These are phyloP conservation scores for Yamadazyma blattariae DNA, from an alignment of 1,139 yeast genomes.

Conservation along the genomic window DNA sequence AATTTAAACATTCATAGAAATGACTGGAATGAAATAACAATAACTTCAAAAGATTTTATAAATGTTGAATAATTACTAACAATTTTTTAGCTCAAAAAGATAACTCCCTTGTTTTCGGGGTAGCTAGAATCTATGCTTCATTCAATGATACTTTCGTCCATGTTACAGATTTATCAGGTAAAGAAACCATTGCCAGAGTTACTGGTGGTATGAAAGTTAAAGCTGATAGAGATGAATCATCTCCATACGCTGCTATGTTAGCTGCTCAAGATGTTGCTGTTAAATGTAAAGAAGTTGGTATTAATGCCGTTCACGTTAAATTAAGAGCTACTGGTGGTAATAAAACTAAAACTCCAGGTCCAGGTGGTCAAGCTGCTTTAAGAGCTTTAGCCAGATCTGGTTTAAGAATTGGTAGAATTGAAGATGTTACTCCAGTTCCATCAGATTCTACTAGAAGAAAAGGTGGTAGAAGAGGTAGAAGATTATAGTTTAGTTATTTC, in stretches of 20 bases:
- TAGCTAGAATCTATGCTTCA: conserved; percentile 99
- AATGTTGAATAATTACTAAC: too few relatives aligned
- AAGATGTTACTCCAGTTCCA: conserved; percentile 99
- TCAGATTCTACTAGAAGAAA: conserved; percentile 99
- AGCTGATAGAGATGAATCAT: conserved; percentile 99
- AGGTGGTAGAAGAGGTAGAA: conserved; percentile 99
- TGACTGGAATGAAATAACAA: too few relatives aligned
- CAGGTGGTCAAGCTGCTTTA: conserved; percentile 99
- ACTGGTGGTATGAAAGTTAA: conserved; percentile 99
- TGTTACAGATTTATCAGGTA: conserved; percentile 99
- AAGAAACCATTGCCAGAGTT: conserved; percentile 99
- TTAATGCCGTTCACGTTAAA: conserved; percentile 99
- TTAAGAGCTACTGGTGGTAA: conserved; percentile 99
- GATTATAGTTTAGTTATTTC: conserved; percentile 63
- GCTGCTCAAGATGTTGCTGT: conserved; percentile 99
- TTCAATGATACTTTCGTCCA: conserved; percentile 99
- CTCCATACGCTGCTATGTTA: conserved; percentile 99
- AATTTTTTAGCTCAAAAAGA: conserved; percentile 18
- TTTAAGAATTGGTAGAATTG: conserved; percentile 99
- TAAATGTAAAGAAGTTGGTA: conserved; percentile 99
- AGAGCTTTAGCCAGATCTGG: conserved; percentile 99
- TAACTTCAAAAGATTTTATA: too few relatives aligned
- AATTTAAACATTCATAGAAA: too few relatives aligned
- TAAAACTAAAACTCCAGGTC: conserved; percentile 99
- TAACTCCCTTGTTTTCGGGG: conserved; percentile 98